Base-by-base conservation (phyloP, 352 stramenopile species). In the Pythium biforme region DNA sequence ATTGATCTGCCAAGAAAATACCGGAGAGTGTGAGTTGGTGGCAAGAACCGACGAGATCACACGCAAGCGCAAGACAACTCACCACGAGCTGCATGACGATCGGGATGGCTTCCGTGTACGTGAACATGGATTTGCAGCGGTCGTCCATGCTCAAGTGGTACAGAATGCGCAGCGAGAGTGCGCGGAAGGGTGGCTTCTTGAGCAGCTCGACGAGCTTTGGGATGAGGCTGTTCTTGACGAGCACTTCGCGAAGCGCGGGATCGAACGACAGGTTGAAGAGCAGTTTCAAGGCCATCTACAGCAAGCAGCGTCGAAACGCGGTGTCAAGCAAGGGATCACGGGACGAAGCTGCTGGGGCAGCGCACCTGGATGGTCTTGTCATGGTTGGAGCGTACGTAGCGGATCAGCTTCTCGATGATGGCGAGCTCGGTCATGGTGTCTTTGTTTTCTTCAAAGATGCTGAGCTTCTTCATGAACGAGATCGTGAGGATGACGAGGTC, bases 201-300 rank as follows among this genome's bases (percentile, higher is more conserved):
- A 98, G 77, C 29, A 98, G 68, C 50, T 96, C 82, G 25, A 98
- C 88, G 26, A 99, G 88, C 56, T 95, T 96, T 25, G 86, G 89
- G 51, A 98, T 94, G 10, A 98, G 73, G 22, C 86, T 91, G 73
- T 89, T 85, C 43, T 92, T 85, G 33, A 96, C 86, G 56, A 97
- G 84, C 41, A 94, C 68, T 67, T 96, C 89, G 9, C 88, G 79
- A 20, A 96, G 75, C 26, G 78, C 72, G 20, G 83, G 69, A 64
- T 98, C 90, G 68, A 98, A 98, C 12, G 90, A 98, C 50, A 98
- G 63, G 61, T 98, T 98, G 78, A 98, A 98, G 17, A 98, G 67
- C 46, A 98, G 70, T 55, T 94, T 94, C 20, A 94, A 73, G 34
- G 84, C 75, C 66, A 86, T 92, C 68, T 80, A 64, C 41, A 41